These are phyloP conservation scores for Nannochloropsis salina DNA, from an alignment of 108 stramenopile species.

Conservation along the genomic window DNA sequence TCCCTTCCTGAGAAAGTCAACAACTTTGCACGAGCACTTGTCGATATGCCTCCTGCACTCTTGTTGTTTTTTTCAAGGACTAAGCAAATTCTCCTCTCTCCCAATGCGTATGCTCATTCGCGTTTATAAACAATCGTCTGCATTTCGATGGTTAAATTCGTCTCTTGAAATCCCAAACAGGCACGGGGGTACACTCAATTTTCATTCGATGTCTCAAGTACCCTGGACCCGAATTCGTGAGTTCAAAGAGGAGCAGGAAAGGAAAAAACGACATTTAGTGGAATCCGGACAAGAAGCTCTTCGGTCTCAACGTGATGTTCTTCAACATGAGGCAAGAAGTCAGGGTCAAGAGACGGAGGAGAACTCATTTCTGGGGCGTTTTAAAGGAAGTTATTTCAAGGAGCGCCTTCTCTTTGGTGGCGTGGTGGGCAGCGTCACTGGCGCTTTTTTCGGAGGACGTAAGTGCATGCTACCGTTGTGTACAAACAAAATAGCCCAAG, in stretches of 20 bases:
- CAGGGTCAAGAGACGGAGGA: not conserved
- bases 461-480: not conserved
- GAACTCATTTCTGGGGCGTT: not conserved
- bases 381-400: constrained; percentile 1
- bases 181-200: too few relatives aligned
- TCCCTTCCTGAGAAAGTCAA: too few relatives aligned
- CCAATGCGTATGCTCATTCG: too few relatives aligned
- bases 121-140: too few relatives aligned
- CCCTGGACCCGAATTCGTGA: not conserved
- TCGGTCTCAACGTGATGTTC: too few relatives aligned
- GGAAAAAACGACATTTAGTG: not conserved
- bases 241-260: constrained; percentile 18
- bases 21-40: too few relatives aligned
- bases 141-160: too few relatives aligned
- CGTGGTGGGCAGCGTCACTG: not conserved
- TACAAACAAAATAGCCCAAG: not conserved
- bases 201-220: not conserved
- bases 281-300: not conserved
- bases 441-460: constrained; percentile 3
- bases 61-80: too few relatives aligned
- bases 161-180: too few relatives aligned
- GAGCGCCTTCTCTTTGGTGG: not conserved
- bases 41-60: too few relatives aligned
- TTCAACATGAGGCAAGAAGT: not conserved
- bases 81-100: too few relatives aligned